Percentiles rank a stretch among this genome's conserved stretches.
These are phyloP conservation scores for Zygotorulaspora mrakii DNA, from an alignment of 1,139 yeast genomes.

Conservation along the genomic window DNA sequence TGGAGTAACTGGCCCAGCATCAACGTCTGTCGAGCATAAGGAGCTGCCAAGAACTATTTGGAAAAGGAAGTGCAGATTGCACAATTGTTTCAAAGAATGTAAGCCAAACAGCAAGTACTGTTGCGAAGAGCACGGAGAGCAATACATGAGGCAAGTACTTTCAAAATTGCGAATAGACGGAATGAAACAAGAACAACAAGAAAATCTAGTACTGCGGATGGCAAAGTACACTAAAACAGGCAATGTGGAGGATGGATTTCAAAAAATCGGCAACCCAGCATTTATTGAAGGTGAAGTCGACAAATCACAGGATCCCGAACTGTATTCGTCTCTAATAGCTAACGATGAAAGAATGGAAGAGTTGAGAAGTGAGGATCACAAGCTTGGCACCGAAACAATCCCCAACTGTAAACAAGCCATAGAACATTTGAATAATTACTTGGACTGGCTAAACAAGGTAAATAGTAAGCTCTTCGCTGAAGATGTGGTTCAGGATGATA, in stretches of 20 bases:
- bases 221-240: constrained; percentile 22
- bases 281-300: constrained; percentile 22
- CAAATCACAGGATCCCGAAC: constrained; percentile 35
- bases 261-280: constrained; percentile 22
- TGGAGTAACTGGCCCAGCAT: constrained; percentile 43
- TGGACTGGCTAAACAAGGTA: constrained; percentile 34
- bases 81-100: constrained; percentile 59
- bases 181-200: constrained; percentile 12
- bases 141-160: constrained; percentile 44
- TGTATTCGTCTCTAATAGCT: constrained; percentile 38
- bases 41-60: constrained; percentile 48
- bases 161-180: constrained; percentile 26
- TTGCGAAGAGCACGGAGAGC: constrained; percentile 63
- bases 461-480: constrained; percentile 22
- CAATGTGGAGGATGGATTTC: constrained; percentile 31
- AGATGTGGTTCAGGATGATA: constrained; percentile 17
- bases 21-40: constrained; percentile 9
- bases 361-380: constrained; percentile 21
- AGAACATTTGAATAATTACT: constrained; percentile 24
- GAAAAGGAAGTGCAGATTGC: constrained; percentile 72
- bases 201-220: constrained; percentile 23
- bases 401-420: constrained; percentile 23
- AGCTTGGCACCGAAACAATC: constrained; percentile 17
- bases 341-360: constrained; percentile 28
- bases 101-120: constrained; percentile 64